Conservation (phyloP, 1,284 basidiomycete genomes). For the Rhodotorula sp. region DNA sequence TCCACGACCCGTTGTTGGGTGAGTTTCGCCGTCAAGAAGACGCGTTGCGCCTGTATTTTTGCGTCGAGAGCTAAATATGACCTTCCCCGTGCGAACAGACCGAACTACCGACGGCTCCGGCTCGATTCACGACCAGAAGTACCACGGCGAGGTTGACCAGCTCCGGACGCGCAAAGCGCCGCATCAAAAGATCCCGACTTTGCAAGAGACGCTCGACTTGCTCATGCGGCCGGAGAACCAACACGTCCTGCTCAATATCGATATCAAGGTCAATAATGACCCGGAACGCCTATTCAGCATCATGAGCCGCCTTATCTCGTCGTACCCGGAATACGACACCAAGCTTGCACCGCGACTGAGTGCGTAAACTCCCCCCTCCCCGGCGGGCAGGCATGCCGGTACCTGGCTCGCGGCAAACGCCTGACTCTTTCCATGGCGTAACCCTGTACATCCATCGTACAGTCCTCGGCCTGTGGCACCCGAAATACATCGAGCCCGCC, state of each 20-base stretch:
- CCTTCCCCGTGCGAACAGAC: slow-evolving; percentile 45
- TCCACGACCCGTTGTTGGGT: slow-evolving; percentile 38
- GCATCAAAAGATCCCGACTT: slow-evolving; percentile 70
- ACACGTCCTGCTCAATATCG: slow-evolving; percentile 77
- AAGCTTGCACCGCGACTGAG: slow-evolving; percentile 84
- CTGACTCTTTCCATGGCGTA: background rate
- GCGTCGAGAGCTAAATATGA: slow-evolving; percentile 12
- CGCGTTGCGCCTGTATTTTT: background rate
- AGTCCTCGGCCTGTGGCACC: slow-evolving; percentile 67
- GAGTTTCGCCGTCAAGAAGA: background rate
- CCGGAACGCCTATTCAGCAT: slow-evolving; percentile 81
- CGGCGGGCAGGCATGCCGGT: background rate
- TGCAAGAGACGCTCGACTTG: slow-evolving; percentile 74
- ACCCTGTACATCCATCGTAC: background rate
- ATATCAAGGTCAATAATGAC: slow-evolving; percentile 80
- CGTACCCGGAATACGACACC: slow-evolving; percentile 73
- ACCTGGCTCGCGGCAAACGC: background rate
- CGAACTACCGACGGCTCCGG: slow-evolving; percentile 60
- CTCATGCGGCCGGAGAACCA: slow-evolving; percentile 76
- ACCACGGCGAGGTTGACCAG: slow-evolving; percentile 71
- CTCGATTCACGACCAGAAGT: slow-evolving; percentile 55
- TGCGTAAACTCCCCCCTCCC: slow-evolving; percentile 44
- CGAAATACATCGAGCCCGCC: slow-evolving; percentile 78
- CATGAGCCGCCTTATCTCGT: slow-evolving; percentile 72
- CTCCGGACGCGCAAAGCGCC: slow-evolving; percentile 79